Conservation (phyloP, 1,139 yeast species). For the Kluyveromyces marxianus region DNA sequence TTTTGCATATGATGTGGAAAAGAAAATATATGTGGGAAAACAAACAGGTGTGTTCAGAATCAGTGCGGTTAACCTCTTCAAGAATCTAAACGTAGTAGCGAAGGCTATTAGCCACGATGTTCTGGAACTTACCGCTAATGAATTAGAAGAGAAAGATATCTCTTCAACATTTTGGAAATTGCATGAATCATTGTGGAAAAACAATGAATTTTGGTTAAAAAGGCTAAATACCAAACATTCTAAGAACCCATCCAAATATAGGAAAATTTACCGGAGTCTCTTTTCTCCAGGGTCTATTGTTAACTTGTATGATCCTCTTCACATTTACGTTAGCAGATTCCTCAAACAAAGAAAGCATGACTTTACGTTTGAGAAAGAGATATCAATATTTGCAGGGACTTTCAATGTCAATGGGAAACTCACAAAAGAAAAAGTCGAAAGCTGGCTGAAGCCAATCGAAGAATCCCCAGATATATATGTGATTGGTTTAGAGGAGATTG, state of each 20-base stretch:
- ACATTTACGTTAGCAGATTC: slow-evolving; percentile 55
- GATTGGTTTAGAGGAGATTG: slow-evolving; percentile 86
- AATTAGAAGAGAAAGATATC: slow-evolving; percentile 35
- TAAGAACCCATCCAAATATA: slow-evolving; percentile 25
- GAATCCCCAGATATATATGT: slow-evolving; percentile 60
- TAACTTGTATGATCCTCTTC: slow-evolving; percentile 61
- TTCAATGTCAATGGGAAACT: slow-evolving; percentile 63
- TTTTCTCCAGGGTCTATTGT: slow-evolving; percentile 31
- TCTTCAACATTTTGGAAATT: slow-evolving; percentile 39
- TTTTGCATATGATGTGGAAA: slow-evolving; percentile 46
- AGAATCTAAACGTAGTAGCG: slow-evolving; percentile 53
- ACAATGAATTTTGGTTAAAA: slow-evolving; percentile 45
- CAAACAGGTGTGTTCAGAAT: slow-evolving; percentile 64
- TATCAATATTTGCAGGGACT: slow-evolving; percentile 55
- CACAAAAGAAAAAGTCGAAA: slow-evolving; percentile 43
- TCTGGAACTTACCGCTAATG: slow-evolving; percentile 49
- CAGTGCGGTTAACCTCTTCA: slow-evolving; percentile 59
- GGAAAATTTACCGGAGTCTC: slow-evolving; percentile 24
- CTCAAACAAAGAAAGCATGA: slow-evolving; percentile 42
- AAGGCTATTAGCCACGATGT: slow-evolving; percentile 56
- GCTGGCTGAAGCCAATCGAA: slow-evolving; percentile 50
- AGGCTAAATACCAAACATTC: slow-evolving; percentile 34
- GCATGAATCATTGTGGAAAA: slow-evolving; percentile 57
- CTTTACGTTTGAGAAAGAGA: slow-evolving; percentile 45
- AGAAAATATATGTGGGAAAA: slow-evolving; percentile 48